These are phyloP conservation scores for Talaromyces verruculosus DNA, from an alignment of 2,329 filamentous ascomycete genomes.

Conservation along the genomic window DNA sequence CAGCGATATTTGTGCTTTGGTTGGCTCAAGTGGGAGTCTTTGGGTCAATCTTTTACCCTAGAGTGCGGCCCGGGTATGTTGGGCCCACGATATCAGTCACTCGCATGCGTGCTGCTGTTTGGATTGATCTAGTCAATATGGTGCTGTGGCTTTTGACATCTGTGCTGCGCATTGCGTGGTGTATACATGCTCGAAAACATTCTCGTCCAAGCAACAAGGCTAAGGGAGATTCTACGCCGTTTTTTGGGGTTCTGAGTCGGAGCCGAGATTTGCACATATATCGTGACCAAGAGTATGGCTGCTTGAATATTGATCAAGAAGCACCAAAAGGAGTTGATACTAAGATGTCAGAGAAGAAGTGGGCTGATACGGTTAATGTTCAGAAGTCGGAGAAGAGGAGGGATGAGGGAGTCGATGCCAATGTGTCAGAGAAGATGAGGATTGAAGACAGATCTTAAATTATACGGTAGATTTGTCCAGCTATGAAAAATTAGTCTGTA, in stretches of 20 bases:
- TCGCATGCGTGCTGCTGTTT: neutral
- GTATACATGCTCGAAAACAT: neutral
- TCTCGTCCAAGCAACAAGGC: neutral
- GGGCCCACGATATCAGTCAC: neutral
- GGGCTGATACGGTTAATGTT: neutral
- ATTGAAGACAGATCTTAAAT: too few relatives aligned
- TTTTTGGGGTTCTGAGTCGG: neutral
- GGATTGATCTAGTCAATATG: neutral
- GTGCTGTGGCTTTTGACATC: neutral
- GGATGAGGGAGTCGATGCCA: neutral
- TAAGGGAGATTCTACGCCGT: neutral
- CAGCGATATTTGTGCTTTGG: neutral
- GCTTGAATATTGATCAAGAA: neutral
- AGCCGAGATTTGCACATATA: neutral
- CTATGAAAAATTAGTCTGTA: too few relatives aligned
- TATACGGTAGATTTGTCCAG: too few relatives aligned
- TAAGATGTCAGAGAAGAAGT: neutral
- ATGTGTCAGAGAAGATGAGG: neutral
- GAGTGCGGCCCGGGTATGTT: neutral
- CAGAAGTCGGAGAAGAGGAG: neutral
- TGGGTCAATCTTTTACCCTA: neutral
- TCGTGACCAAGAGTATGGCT: neutral
- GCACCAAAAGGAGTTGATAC: neutral
- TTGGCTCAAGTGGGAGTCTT: neutral
- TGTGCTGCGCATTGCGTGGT: neutral